Base-by-base conservation (phyloP, 257 asterid genomes). In the Solanum rostratum region DNA sequence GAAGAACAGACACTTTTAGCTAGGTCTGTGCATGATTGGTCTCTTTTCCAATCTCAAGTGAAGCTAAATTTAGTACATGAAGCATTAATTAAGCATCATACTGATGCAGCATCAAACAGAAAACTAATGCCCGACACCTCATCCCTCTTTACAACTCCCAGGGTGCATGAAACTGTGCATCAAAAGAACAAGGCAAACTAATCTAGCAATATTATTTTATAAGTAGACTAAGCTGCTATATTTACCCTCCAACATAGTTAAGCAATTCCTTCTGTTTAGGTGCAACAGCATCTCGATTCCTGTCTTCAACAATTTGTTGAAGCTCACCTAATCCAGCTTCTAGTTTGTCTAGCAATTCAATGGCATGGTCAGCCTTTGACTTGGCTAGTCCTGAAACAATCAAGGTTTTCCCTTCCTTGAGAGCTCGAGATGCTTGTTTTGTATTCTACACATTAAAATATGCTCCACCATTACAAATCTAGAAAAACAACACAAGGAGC, bases 261-360 rank as follows among this genome's bases (percentile, higher is more conserved):
- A 97, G 98, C 88, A 97, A 93, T 86, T 97, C 98, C 92, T 91
- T 97, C 91, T 97, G 99, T 91, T 95, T 95, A 57, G 98, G 95
- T 33, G 91, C 93, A 84, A 97, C 92, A 10, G 90, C 98, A 50
- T 91, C 97, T 10, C 99, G 96, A 65, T 91, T 89, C 92, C 46
- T 91, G 68, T 90, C 94, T 95, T 93, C 98, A 49, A 90, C 94
- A 84, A 95, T 94, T 84, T 90, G 89, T 85, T 89, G 92, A 88
- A 97, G 88, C 83, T 92, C 98, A 52, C 91, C 96, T 90, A 97
- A 82, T 83, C 98, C 99, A n/a, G 74, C 82, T 84, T 97, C 98
- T 82, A 97, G 90, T 85, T 95, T 95, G 91, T 92, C 85, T 53
- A 97, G 97, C 94, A 91, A 83, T 57, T 90, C 97, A 57, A 92